These are phyloP conservation scores for Metschnikowia noctiluminum DNA, from an alignment of 805 yeast species.

Conservation along the genomic window DNA sequence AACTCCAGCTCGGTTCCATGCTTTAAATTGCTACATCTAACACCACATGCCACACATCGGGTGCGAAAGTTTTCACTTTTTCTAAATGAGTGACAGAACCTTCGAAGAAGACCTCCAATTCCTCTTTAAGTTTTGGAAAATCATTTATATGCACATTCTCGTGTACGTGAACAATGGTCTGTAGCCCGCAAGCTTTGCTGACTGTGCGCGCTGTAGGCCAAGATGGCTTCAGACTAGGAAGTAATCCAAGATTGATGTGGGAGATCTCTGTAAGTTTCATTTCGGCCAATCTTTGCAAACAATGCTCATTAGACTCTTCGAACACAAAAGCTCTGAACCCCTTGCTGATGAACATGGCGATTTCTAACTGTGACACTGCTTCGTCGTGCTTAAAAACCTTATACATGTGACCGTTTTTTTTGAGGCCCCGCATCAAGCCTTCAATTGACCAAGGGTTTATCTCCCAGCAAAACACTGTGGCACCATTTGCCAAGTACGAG, in stretches of 20 bases:
- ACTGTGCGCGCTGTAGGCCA: conserved; percentile 42
- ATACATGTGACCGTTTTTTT: conserved; percentile 35
- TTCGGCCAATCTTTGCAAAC: conserved; percentile 37
- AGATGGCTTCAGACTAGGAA: conserved; percentile 66
- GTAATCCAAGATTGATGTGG: conserved; percentile 74
- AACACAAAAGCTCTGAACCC: conserved; percentile 48
- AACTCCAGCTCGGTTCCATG: background rate
- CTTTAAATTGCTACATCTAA: conserved; percentile 20
- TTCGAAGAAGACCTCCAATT: conserved; percentile 18
- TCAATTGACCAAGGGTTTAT: conserved; percentile 80
- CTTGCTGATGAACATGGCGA: background rate
- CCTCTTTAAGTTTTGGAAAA: conserved; percentile 29
- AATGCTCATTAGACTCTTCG: conserved; percentile 58
- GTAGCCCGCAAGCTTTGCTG: background rate
- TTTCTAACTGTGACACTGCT: background rate
- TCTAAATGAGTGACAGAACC: conserved; percentile 43
- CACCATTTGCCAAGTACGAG: conserved; percentile 56
- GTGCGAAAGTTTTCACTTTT: conserved; percentile 80
- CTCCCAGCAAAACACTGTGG: conserved; percentile 73
- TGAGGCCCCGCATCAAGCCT: conserved; percentile 60
- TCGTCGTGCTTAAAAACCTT: conserved; percentile 5
- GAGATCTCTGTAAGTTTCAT: conserved; percentile 25
- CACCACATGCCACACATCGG: conserved; percentile 79
- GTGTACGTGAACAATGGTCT: conserved; percentile 58
- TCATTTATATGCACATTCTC: conserved; percentile 59